Conservation (phyloP, 352 stramenopile species). For the Phytophthora citricola region DNA sequence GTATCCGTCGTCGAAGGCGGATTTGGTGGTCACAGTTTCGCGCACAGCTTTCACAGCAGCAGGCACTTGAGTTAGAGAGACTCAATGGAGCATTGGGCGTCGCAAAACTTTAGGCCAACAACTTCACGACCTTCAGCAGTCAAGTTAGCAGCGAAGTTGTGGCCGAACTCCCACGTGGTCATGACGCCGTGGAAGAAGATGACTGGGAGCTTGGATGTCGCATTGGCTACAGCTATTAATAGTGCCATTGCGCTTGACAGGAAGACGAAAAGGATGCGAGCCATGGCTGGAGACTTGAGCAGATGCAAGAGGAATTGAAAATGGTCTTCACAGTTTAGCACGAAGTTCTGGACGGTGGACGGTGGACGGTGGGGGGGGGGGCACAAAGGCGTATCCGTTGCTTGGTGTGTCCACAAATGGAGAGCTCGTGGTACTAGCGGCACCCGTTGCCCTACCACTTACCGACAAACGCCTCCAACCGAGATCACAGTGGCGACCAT, state of each 20-base stretch:
- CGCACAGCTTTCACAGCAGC: neutral
- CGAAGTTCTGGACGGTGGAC: neutral
- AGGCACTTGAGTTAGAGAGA: neutral
- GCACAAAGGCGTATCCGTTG: neutral
- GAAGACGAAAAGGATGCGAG: neutral
- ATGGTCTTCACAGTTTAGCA: slow-evolving; percentile 1
- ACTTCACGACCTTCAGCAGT: slow-evolving; percentile 7
- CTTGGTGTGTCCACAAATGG: neutral
- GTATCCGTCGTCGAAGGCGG: slow-evolving; percentile 7
- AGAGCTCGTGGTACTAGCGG: neutral
- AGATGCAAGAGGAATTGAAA: slow-evolving; percentile 1
- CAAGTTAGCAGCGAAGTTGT: slow-evolving; percentile 4
- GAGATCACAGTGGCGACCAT: neutral
- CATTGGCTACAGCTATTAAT: neutral
- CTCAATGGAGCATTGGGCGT: neutral
- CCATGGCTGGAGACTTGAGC: slow-evolving; percentile 4
- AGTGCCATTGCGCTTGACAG: neutral
- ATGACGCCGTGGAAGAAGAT: slow-evolving; percentile 6
- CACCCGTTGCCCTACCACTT: too few relatives aligned
- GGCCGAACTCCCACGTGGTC: neutral
- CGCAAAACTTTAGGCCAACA: slow-evolving; percentile 1
- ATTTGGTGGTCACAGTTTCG: neutral
- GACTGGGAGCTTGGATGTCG: slow-evolving; percentile 1
- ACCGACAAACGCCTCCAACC: too few relatives aligned
- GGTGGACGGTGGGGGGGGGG: neutral